Conservation (phyloP, 331 rosid species). For the Quercus lobata region DNA sequence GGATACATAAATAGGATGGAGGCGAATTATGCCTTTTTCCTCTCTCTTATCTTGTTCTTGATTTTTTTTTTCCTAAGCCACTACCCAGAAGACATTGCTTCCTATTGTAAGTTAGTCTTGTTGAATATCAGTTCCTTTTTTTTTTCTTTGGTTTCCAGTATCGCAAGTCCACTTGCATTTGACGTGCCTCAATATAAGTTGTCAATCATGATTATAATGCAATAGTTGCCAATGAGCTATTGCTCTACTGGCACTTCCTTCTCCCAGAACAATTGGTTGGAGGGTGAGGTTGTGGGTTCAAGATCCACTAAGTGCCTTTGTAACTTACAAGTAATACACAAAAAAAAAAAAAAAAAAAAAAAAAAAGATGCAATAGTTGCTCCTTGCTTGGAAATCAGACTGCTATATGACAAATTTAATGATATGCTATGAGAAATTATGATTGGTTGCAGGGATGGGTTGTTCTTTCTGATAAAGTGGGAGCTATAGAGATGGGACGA, state of each 20-base stretch:
- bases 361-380: neutral
- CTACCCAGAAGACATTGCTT: neutral
- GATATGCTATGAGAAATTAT: conserved; percentile 6
- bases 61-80: neutral
- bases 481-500: conserved; percentile 84
- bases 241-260: too few species aligned
- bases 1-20: neutral
- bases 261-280: too few species aligned
- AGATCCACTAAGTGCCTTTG: too few species aligned
- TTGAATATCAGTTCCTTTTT: neutral
- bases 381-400: neutral
- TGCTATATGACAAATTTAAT: conserved; percentile 1
- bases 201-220: neutral
- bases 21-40: neutral
- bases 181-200: conserved; percentile 2
- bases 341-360: too few species aligned
- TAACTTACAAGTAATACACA: too few species aligned
- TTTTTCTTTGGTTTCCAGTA: conserved; percentile 2
- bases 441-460: conserved; percentile 74
- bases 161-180: conserved; percentile 13
- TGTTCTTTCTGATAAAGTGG: conserved; percentile 71
- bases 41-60: neutral
- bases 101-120: conserved; percentile 2
- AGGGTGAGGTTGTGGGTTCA: too few species aligned
- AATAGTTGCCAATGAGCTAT: neutral